These are phyloP conservation scores for Eurotiales sp. DNA, from an alignment of 2,329 filamentous ascomycete species.

Conservation along the genomic window DNA sequence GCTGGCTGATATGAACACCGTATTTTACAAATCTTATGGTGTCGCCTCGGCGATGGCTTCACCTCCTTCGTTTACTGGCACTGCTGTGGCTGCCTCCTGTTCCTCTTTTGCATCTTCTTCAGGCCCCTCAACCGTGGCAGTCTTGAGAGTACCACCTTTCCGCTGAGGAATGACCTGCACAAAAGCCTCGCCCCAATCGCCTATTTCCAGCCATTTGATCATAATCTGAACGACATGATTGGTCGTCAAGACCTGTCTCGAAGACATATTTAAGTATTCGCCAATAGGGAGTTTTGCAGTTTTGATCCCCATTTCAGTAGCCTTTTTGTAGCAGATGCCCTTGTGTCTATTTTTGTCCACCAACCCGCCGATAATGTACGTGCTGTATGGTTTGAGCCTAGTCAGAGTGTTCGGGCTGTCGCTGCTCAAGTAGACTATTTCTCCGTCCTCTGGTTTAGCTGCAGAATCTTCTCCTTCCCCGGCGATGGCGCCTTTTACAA, in stretches of 20 bases:
- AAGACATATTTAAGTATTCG: conserved; percentile 90
- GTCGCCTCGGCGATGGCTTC: conserved; percentile 29
- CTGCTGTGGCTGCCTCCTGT: not conserved
- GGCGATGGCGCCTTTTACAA: conserved; percentile 57
- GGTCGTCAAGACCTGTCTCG: conserved; percentile 79
- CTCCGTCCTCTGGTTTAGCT: conserved; percentile 41
- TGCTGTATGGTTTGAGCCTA: conserved; percentile 79
- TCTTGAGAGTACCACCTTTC: conserved; percentile 71
- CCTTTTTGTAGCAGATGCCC: conserved; percentile 83
- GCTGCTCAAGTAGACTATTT: conserved; percentile 83
- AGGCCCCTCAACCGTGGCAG: not conserved
- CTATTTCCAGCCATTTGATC: conserved; percentile 83
- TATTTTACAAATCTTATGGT: too few species aligned
- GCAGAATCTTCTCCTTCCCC: conserved; percentile 27
- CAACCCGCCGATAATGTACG: conserved; percentile 88
- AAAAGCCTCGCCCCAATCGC: conserved; percentile 90
- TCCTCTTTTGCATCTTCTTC: not conserved
- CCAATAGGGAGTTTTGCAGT: conserved; percentile 92
- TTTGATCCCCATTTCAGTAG: conserved; percentile 68
- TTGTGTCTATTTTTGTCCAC: conserved; percentile 98
- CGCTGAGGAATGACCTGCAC: conserved; percentile 82
- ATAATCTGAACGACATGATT: conserved; percentile 98
- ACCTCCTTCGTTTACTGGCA: not conserved
- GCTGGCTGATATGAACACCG: too few species aligned
- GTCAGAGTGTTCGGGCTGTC: conserved; percentile 85